Conservation (phyloP, 169 alveolate genomes). For the Babesia gibsoni region DNA sequence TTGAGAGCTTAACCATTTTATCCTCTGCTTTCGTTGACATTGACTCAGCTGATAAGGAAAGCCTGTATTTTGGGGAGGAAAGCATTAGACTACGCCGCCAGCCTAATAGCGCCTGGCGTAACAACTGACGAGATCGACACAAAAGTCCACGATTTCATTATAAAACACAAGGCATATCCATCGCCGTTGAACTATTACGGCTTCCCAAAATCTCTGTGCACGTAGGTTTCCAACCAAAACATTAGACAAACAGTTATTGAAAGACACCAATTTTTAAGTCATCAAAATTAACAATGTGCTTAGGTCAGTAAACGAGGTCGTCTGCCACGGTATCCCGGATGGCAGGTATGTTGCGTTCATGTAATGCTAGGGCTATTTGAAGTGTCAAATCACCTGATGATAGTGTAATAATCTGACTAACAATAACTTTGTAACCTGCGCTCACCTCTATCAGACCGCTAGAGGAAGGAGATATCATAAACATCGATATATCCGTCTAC, state of each 20-base stretch:
- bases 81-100: slow-evolving; percentile 92
- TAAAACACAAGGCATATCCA: slow-evolving; percentile 94
- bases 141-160: slow-evolving; percentile 90
- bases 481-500: slow-evolving; percentile 94
- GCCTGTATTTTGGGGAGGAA: slow-evolving; percentile 89
- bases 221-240: slow-evolving; percentile 71
- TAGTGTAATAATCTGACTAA: slow-evolving; percentile 78
- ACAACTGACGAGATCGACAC: slow-evolving; percentile 95
- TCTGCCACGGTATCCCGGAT: slow-evolving; percentile 99
- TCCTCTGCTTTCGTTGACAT: background rate
- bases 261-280: background rate
- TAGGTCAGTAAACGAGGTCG: slow-evolving; percentile 94
- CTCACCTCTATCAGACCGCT: slow-evolving; percentile 74
- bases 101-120: slow-evolving; percentile 90
- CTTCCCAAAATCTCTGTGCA: slow-evolving; percentile 96
- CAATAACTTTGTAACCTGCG: slow-evolving; percentile 63
- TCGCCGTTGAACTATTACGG: slow-evolving; percentile 95
- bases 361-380: slow-evolving; percentile 20
- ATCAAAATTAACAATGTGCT: background rate
- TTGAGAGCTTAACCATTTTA: background rate
- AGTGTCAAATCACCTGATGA: background rate
- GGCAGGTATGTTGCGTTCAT: slow-evolving; percentile 89
- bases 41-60: slow-evolving; percentile 72
- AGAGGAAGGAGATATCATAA: slow-evolving; percentile 92
- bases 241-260: background rate